Percentiles rank a stretch among this genome's conserved stretches.
Evolutionary conservation across 192 early-diverging fungal genomes (phyloP).

Genomic region (Entophlyctis luteolus): DNA sequence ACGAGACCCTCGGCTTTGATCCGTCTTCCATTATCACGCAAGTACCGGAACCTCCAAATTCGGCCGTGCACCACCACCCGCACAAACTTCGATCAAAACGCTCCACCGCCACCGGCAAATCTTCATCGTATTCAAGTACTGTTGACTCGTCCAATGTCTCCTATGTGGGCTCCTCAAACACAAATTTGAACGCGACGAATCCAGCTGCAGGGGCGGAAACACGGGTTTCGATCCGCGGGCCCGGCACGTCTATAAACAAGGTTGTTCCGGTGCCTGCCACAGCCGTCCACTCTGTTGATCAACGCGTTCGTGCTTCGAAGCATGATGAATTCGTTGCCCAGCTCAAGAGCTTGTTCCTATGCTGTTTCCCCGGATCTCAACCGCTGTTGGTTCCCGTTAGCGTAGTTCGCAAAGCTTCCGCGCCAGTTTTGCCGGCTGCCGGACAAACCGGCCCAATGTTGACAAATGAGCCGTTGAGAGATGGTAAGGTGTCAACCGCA

Average conservation of each 20-base stretch:
- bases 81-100: background rate
- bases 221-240: background rate
- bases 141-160: background rate
- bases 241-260: background rate
- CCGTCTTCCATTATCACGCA: constrained; percentile 9
- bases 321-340: background rate
- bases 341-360: background rate
- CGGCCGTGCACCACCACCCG: constrained; percentile 4
- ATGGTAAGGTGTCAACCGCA: no score
- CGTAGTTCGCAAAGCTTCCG: no score
- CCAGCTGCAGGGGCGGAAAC: background rate
- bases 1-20: background rate
- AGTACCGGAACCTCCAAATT: background rate
- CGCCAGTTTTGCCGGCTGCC: no score
- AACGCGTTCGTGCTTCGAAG: background rate
- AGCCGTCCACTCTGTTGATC: background rate
- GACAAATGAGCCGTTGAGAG: no score
- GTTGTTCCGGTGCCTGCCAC: background rate
- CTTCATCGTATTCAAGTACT: background rate
- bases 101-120: background rate
- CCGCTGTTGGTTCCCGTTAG: no score
- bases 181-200: background rate
- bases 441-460: no score
- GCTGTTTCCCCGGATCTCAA: background rate
- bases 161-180: background rate